Evolutionary conservation across 768 basidiomycete species (phyloP).

Genomic region (Pisolithus marmoratus): DNA sequence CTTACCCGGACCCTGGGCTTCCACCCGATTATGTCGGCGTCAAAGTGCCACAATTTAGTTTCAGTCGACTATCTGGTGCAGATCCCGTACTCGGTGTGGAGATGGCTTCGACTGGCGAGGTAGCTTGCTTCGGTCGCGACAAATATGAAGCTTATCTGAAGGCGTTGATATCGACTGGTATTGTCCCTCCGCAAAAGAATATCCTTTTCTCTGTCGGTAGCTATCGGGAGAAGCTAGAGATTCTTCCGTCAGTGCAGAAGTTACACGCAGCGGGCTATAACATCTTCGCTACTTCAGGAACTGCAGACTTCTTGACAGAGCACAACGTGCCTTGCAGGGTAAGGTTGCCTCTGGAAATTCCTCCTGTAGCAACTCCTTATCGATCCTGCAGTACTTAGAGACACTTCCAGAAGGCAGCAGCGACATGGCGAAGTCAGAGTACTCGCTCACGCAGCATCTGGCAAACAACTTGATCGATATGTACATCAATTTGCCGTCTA

Average conservation of each 20-base stretch:
- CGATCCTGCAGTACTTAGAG: constrained; percentile 68
- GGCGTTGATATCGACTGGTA: constrained; percentile 94
- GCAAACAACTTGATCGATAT: constrained; percentile 97
- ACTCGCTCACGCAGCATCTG: constrained; percentile 93
- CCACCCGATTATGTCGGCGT: constrained; percentile 95
- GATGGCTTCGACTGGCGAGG: constrained; percentile 99
- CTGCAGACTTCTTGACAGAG: constrained; percentile 95
- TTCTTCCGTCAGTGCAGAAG: constrained; percentile 92
- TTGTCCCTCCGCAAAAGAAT: constrained; percentile 93
- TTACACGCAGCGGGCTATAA: constrained; percentile 90
- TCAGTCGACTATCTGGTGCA: constrained; percentile 92
- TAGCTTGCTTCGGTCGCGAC: constrained; percentile 96
- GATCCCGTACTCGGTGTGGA: constrained; percentile 98
- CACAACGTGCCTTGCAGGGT: constrained; percentile 97
- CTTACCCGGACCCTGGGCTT: constrained; percentile 85
- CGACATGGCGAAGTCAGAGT: constrained; percentile 90
- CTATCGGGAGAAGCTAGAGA: constrained; percentile 95
- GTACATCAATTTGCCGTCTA: constrained; percentile 99
- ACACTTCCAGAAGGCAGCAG: constrained; percentile 70
- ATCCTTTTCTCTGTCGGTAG: constrained; percentile 95
- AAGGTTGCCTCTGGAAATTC: constrained; percentile 8
- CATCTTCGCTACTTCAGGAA: constrained; percentile 95
- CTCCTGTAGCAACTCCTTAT: constrained; percentile 1
- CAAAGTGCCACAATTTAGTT: constrained; percentile 99
- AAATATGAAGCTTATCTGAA: constrained; percentile 99